A percentile compares a stretch with the other conserved stretches of the same genome.
These are phyloP conservation scores for Colletotrichum tanaceti DNA, from an alignment of 2,329 filamentous ascomycete species.

Conservation along the genomic window DNA sequence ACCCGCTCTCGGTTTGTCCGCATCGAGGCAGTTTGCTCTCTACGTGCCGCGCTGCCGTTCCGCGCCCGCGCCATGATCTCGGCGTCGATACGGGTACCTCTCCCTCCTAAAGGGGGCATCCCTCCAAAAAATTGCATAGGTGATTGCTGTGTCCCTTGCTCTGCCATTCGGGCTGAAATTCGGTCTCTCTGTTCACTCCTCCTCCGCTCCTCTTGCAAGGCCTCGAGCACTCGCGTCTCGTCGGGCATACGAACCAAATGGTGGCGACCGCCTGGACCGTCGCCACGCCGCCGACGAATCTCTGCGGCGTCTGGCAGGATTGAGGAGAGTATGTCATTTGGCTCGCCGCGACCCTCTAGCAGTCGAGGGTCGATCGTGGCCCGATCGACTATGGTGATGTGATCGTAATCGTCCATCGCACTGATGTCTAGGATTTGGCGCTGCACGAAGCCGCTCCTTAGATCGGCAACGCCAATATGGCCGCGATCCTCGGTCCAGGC, in stretches of 20 bases:
- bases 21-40: slow-evolving; percentile 19
- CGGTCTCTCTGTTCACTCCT: slow-evolving; percentile 55
- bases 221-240: slow-evolving; percentile 68
- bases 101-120: slow-evolving; percentile 14
- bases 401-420: slow-evolving; percentile 66
- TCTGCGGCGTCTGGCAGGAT: slow-evolving; percentile 44
- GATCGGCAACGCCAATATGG: slow-evolving; percentile 78
- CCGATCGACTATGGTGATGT: slow-evolving; percentile 67
- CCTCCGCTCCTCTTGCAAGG: slow-evolving; percentile 65
- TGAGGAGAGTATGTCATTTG: slow-evolving; percentile 52
- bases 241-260: slow-evolving; percentile 63
- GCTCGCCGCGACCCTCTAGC: slow-evolving; percentile 59
- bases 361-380: slow-evolving; percentile 65
- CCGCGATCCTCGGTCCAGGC: slow-evolving; percentile 94
- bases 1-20: slow-evolving; percentile 22
- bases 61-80: slow-evolving; percentile 48
- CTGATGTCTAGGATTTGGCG: slow-evolving; percentile 77
- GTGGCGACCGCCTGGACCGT: slow-evolving; percentile 27
- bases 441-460: slow-evolving; percentile 73
- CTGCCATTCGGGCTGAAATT: slow-evolving; percentile 37
- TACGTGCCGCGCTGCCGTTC: slow-evolving; percentile 46
- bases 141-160: slow-evolving; percentile 31
- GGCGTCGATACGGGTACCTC: slow-evolving; percentile 34
- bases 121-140: slow-evolving; percentile 15
- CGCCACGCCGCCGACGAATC: slow-evolving; percentile 33